Percentiles rank a stretch among this genome's conserved stretches.
phyloP scores from a whole-genome alignment of 2,329 filamentous ascomycete species.

The Drechslera avenae region DNA sequence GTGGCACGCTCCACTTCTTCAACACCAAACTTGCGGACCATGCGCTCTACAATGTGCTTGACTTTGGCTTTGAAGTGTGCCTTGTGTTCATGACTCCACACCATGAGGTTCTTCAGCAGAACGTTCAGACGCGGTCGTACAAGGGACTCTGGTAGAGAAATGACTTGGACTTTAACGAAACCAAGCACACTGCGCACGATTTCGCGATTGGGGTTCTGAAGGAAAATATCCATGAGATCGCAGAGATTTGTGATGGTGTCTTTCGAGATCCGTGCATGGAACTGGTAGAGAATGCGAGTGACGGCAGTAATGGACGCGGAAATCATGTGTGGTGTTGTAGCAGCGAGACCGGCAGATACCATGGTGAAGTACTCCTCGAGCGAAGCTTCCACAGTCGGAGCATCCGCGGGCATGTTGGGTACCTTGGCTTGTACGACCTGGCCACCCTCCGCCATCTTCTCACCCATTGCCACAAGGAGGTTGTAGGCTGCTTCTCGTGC shows the following conservation, averaged over 20 bases:
- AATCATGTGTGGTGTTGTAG: conserved; percentile 94
- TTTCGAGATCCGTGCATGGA: conserved; percentile 70
- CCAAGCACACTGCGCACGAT: conserved; percentile 94
- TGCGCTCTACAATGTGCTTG: conserved; percentile 94
- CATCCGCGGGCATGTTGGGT: conserved; percentile 81
- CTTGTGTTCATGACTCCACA: conserved; percentile 98
- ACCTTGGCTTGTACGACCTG: conserved; percentile 85
- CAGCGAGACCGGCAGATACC: conserved; percentile 93
- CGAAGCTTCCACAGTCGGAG: conserved; percentile 75
- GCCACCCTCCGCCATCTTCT: conserved; percentile 76
- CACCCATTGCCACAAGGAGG: conserved; percentile 84
- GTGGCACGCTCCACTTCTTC: conserved; percentile 79
- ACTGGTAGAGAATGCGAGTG: conserved; percentile 91
- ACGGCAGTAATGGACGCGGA: conserved; percentile 95
- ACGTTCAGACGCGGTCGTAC: conserved; percentile 77
- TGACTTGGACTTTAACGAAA: conserved; percentile 94
- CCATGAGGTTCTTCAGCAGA: conserved; percentile 86
- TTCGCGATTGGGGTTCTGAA: conserved; percentile 95
- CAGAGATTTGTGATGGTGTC: conserved; percentile 82
- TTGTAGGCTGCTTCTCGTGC: conserved; percentile 89
- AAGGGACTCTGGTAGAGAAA: conserved; percentile 78
- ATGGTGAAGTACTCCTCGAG: conserved; percentile 98
- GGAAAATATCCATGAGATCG: conserved; percentile 92
- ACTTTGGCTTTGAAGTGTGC: conserved; percentile 96
- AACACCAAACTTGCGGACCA: conserved; percentile 88